Evolutionary conservation across 2,329 filamentous ascomycete genomes (phyloP), one percentile per base, ranked within the genome.

Genomic region (Aspergillus vadensis): DNA sequence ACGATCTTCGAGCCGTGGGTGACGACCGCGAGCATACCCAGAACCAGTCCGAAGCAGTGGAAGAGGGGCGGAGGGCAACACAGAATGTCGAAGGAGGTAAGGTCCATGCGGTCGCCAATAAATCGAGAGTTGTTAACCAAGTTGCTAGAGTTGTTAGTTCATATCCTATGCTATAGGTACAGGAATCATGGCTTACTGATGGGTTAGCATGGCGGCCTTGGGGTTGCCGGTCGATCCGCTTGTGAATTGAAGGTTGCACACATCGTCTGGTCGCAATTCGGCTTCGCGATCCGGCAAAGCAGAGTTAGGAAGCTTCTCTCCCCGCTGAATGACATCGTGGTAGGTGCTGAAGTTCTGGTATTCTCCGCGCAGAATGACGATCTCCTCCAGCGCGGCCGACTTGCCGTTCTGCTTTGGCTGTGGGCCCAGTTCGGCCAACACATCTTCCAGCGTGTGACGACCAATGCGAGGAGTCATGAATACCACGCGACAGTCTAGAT

Each of bases 61-160:
- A 95, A 95, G 3, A 95, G 82, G 0, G 91, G 91, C 0, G 91
- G 91, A 3, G 91, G 91, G 73, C 91, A 95, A 79, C 91, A 94
- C 10, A 95, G 81, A 7, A 88, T 80, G 70, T 93, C 90, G 49
- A 81, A 79, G 2, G 84, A 77, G 0, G 85, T 87, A 15, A 94
- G 81, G 5, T 85, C 82, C 88, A 92, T 90, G 47, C 89, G 85
- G 74, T 91, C 88, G 57, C 89, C 90, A 53, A 89, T 88, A 76
- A 89, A 89, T 30, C 87, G 84, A 7, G 86, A 83, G 72, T 89
- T 89, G 73, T 90, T 89, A 68, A 87, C 69, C 3, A 76, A 59
- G 48, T 78, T 78, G 59, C 77, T 80, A 23, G 39, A 10, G 5
- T 1, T 21, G 44, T 63, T 59, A 63, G 62, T 17, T 14, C 21